These are phyloP conservation scores for Aureobasidium sp. DNA, from an alignment of 2,329 filamentous ascomycete species.

Conservation along the genomic window DNA sequence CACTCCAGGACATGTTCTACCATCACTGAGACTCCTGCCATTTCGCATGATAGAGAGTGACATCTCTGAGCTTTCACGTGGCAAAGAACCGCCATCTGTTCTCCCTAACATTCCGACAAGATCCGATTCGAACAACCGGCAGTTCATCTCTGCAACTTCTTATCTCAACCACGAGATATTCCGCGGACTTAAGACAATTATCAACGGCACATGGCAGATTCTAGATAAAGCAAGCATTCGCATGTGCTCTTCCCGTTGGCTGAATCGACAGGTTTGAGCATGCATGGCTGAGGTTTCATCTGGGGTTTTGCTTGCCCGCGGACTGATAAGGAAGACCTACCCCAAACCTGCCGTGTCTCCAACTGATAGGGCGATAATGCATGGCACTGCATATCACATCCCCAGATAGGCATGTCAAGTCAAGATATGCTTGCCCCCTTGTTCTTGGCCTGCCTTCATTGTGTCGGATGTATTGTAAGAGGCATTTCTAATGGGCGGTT, in stretches of 20 bases:
- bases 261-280: neutral
- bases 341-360: neutral
- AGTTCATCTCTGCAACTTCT: neutral
- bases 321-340: neutral
- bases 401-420: conserved; percentile 2
- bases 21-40: neutral
- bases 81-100: neutral
- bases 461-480: neutral
- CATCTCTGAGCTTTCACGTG: neutral
- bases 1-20: neutral
- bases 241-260: neutral
- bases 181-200: neutral
- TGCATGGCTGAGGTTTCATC: neutral
- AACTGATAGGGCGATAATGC: conserved; percentile 9
- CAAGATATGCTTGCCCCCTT: neutral
- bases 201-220: neutral
- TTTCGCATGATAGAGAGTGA: neutral
- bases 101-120: neutral
- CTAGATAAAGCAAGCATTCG: neutral
- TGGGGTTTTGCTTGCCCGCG: neutral
- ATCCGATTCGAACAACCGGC: neutral
- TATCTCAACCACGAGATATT: neutral
- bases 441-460: no score
- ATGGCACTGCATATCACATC: neutral
- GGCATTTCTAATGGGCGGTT: conserved; percentile 1